phyloP scores from a whole-genome alignment of 352 stramenopile genomes.

The Phytophthora agathidicida region DNA sequence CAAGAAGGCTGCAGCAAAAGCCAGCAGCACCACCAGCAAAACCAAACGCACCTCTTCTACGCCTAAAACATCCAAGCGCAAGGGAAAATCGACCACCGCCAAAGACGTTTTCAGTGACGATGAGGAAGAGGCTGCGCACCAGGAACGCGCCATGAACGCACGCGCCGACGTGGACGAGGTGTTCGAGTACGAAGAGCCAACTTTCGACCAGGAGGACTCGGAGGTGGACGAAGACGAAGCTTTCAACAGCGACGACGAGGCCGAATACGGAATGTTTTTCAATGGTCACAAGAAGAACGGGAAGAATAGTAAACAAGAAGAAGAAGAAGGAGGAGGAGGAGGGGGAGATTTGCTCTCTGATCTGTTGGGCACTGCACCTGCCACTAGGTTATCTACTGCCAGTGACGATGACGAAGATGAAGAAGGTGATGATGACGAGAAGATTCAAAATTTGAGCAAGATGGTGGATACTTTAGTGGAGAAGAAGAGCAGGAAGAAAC shows the following conservation, averaged over 20 bases:
- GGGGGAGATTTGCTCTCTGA: conserved; percentile 79
- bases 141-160: conserved; percentile 66
- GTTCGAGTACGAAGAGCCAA: conserved; percentile 84
- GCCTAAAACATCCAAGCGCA: not conserved
- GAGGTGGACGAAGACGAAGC: conserved; percentile 94
- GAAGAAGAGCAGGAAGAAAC: conserved; percentile 54
- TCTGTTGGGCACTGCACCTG: conserved; percentile 65
- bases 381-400: conserved; percentile 56
- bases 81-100: not conserved
- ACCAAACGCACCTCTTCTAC: not conserved
- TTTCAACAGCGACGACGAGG: conserved; percentile 95
- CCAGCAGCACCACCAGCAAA: not conserved
- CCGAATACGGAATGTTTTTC: conserved; percentile 90
- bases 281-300: conserved; percentile 27
- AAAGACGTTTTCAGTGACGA: conserved; percentile 86
- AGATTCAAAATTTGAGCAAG: conserved; percentile 53
- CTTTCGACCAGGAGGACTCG: conserved; percentile 88
- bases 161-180: conserved; percentile 82
- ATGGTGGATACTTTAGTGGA: conserved; percentile 63
- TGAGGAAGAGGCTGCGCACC: conserved; percentile 56
- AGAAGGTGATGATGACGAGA: conserved; percentile 47
- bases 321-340: conserved; percentile 51
- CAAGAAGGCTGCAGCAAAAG: conserved; percentile 10
- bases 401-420: conserved; percentile 42
- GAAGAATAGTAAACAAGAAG: conserved; percentile 35